phyloP scores from a whole-genome alignment of 768 basidiomycete genomes.

The Lactarius trivialis region DNA sequence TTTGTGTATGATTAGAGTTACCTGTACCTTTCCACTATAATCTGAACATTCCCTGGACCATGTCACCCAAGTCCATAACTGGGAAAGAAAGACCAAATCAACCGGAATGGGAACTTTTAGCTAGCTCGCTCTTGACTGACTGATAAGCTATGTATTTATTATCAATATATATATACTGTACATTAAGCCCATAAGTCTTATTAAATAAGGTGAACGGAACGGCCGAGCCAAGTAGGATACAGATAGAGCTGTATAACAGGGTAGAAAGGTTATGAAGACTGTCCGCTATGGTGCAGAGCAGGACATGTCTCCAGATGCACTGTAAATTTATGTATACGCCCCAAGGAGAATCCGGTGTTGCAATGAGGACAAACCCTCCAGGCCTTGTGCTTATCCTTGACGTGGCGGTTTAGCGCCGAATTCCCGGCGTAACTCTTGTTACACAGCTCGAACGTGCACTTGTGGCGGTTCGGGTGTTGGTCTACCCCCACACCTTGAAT shows the following conservation, averaged over 20 bases:
- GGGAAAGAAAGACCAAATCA: too few species aligned
- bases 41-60: too few species aligned
- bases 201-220: too few species aligned
- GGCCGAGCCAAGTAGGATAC: too few species aligned
- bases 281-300: too few species aligned
- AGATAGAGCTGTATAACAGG: too few species aligned
- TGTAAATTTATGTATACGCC: background rate
- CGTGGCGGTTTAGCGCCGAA: background rate
- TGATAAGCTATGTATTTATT: background rate
- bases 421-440: background rate
- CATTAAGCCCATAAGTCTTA: background rate
- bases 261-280: too few species aligned
- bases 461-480: background rate
- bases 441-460: background rate
- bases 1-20: conserved; percentile 9
- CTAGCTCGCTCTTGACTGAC: too few species aligned
- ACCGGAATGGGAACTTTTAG: too few species aligned
- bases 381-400: background rate
- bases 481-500: background rate
- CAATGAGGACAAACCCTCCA: background rate
- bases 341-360: background rate
- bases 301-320: background rate
- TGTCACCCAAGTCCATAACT: too few species aligned
- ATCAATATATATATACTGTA: background rate
- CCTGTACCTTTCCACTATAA: too few species aligned